Base-by-base conservation (phyloP, 371 early-diverging fungal genomes). In the Circinella minor region DNA sequence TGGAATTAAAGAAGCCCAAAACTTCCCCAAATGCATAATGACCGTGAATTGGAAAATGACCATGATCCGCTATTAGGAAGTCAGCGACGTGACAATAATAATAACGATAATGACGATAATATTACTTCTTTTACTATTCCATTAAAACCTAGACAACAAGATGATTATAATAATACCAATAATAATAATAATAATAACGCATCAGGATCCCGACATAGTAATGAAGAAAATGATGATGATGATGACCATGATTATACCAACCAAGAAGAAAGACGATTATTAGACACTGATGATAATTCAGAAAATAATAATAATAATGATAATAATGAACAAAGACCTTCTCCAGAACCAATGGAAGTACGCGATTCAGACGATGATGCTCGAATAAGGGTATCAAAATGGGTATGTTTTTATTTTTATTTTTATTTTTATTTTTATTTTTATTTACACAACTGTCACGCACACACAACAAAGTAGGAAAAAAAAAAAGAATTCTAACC, bases 131-230 rank as follows among this genome's bases (percentile, higher is more conserved):
- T 57, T 34, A 37, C 57, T 10, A 27, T 34, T 57, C 18, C 36
- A 43, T 11, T 43, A 7, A 57, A 57, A 57, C 57, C 57, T n/a
- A 57, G 57, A 57, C 57, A 20, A 10, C 57, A 57, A 57, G 57
- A 57, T 34, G 34, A 34, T 7, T 10, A 57, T 27, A 0, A 57
- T n/a, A 18, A 34, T 34, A 57, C 27, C 27, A 0, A 14, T n/a
- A 18, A 57, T 9, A 9, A 55, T 36, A 36, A 55, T 36, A 34
- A 36, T 55, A 57, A 57, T 14, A 5, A 34, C 9, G 57, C 57
- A 6, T 57, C 57, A 18, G 57, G 4, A 57, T 57, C 57, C 4
- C 20, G 57, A 34, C 20, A 18, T 18, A 57, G 57, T 27, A 9
- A 57, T 34, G 57, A 57, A 34, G 57, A 27, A 27, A 27, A 57